Evolutionary conservation across 441 rosid species (phyloP).

Genomic region (Manihot esculenta): DNA sequence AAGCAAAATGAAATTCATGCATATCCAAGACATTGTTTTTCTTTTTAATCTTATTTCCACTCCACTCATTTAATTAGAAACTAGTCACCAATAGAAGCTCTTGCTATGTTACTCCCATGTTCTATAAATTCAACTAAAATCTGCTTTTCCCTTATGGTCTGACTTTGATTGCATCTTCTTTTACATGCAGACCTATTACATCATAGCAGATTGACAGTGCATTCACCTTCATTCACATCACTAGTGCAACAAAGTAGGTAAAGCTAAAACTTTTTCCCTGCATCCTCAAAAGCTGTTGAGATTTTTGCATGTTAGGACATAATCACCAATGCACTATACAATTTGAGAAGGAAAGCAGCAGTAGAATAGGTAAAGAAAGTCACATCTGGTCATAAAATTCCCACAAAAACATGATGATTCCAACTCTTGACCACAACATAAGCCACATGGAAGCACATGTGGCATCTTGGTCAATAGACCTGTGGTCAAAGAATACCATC

Average conservation of each 20-base stretch:
- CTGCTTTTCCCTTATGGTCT: neutral
- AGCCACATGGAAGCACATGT: no score
- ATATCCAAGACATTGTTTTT: neutral
- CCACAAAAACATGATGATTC: no score
- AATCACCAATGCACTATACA: neutral
- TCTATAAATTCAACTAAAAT: neutral
- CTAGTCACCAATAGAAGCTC: neutral
- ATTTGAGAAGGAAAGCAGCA: neutral
- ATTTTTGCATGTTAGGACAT: neutral
- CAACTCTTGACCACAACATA: no score
- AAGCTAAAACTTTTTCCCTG: neutral
- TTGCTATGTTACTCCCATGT: neutral
- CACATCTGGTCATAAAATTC: no score
- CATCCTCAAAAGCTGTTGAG: neutral
- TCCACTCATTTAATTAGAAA: neutral
- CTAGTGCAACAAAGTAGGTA: neutral
- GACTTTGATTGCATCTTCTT: neutral
- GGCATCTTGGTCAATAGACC: no score
- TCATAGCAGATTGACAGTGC: neutral
- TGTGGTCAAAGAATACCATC: no score
- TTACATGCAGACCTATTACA: neutral
- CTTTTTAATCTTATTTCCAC: neutral
- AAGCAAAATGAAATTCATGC: neutral
- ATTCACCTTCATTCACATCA: neutral
- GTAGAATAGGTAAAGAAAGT: neutral